Conservation (phyloP, 495 filamentous ascomycete species). For the Penicillium manginii region DNA sequence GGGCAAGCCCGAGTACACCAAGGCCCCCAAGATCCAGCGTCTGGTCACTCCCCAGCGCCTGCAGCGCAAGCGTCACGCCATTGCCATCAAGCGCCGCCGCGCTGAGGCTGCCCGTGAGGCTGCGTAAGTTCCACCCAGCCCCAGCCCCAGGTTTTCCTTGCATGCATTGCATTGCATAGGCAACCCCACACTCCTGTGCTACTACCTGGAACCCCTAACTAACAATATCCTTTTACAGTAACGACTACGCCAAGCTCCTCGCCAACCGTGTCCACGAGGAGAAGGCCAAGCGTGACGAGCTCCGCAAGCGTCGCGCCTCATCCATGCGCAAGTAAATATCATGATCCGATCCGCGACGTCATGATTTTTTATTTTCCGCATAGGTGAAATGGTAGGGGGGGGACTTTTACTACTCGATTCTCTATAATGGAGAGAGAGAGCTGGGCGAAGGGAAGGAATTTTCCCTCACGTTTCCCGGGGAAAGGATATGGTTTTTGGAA, state of each 20-base stretch:
- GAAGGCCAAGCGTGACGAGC: constrained; percentile 87
- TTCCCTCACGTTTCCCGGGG: constrained; percentile 27
- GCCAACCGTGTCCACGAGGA: constrained; percentile 94
- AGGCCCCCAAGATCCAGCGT: constrained; percentile 98
- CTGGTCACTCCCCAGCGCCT: constrained; percentile 99
- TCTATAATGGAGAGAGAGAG: constrained; percentile 36
- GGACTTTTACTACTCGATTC: background rate
- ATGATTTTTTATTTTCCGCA: constrained; percentile 38
- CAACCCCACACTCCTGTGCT: background rate
- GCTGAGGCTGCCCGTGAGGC: constrained; percentile 95
- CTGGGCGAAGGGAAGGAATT: constrained; percentile 16
- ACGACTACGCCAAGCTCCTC: constrained; percentile 91
- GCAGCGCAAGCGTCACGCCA: constrained; percentile 97
- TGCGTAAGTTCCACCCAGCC: constrained; percentile 71
- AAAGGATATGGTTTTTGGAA: constrained; percentile 10
- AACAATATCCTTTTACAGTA: constrained; percentile 49
- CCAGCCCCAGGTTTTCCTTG: no score
- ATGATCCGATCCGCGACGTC: constrained; percentile 23
- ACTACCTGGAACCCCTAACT: constrained; percentile 22
- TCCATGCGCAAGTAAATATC: constrained; percentile 87
- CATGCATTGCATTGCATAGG: no score
- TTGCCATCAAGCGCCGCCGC: constrained; percentile 96
- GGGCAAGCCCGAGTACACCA: constrained; percentile 97
- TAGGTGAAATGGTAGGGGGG: constrained; percentile 23
- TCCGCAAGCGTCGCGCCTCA: constrained; percentile 92